Conservation (phyloP, 1,284 basidiomycete genomes). For the Fomitopsis pinicola region DNA sequence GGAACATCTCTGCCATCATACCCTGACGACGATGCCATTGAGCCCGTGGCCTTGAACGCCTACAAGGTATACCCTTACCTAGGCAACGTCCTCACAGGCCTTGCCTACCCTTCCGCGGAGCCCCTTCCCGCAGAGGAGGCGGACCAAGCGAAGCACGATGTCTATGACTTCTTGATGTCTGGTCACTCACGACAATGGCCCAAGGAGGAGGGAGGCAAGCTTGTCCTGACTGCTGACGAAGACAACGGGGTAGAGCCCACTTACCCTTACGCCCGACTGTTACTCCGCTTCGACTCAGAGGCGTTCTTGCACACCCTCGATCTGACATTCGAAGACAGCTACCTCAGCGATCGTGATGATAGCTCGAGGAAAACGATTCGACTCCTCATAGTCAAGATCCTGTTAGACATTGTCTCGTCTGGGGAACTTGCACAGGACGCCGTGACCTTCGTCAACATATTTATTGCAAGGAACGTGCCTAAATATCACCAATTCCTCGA, state of each 20-base stretch:
- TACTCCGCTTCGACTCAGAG: conserved; percentile 90
- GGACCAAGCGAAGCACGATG: conserved; percentile 59
- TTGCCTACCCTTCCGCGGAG: conserved; percentile 84
- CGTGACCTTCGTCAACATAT: conserved; percentile 87
- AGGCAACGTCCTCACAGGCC: conserved; percentile 80
- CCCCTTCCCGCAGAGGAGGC: conserved; percentile 63
- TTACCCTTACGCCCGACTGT: conserved; percentile 85
- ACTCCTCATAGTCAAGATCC: conserved; percentile 79
- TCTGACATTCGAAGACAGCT: conserved; percentile 91
- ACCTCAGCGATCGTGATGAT: conserved; percentile 70
- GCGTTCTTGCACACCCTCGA: conserved; percentile 93
- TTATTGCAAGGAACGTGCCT: conserved; percentile 93
- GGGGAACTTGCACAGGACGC: conserved; percentile 57
- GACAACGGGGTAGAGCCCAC: conserved; percentile 71
- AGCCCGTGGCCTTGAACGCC: conserved; percentile 67
- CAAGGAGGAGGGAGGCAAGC: conserved; percentile 59
- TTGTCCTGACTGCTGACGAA: conserved; percentile 70
- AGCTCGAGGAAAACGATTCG: conserved; percentile 59
- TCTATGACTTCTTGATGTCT: conserved; percentile 83
- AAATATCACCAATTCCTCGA: conserved; percentile 93
- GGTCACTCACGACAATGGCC: conserved; percentile 84
- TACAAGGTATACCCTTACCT: conserved; percentile 95
- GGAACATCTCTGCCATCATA: conserved; percentile 24
- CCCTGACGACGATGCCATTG: conserved; percentile 42
- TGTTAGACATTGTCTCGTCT: conserved; percentile 75